Evolutionary conservation across 2,329 filamentous ascomycete genomes (phyloP).

Genomic region (Trichophyton mentagrophytes): DNA sequence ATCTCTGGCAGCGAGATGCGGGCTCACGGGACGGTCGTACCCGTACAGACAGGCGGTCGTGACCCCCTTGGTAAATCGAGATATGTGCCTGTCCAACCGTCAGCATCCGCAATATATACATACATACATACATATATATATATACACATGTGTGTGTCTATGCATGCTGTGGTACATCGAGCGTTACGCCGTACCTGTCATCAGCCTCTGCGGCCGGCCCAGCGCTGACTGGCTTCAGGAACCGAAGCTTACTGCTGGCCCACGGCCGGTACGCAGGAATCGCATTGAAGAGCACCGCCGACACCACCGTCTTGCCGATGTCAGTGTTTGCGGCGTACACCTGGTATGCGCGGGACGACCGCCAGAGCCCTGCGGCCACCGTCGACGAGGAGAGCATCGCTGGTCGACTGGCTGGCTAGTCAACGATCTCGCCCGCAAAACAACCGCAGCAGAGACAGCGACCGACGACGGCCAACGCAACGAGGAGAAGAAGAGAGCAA

Average conservation of each 20-base stretch:
- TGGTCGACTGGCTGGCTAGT: no score
- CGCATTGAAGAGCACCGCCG: slow-evolving; percentile 57
- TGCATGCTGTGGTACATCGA: background rate
- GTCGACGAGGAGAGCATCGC: slow-evolving; percentile 12
- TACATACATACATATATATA: no score
- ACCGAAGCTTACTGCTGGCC: slow-evolving; percentile 35
- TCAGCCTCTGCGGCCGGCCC: slow-evolving; percentile 59
- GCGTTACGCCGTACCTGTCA: slow-evolving; percentile 41
- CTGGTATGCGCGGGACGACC: slow-evolving; percentile 56
- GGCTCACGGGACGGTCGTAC: slow-evolving; percentile 62
- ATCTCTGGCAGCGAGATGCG: slow-evolving; percentile 55
- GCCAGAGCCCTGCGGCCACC: slow-evolving; percentile 51
- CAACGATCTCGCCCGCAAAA: background rate
- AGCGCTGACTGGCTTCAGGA: slow-evolving; percentile 72
- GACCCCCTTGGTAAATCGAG: slow-evolving; percentile 43
- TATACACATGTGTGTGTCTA: no score
- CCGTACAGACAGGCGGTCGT: slow-evolving; percentile 54
- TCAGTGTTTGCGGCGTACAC: slow-evolving; percentile 75
- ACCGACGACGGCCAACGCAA: background rate
- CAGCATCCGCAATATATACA: background rate
- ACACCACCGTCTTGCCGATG: slow-evolving; percentile 73
- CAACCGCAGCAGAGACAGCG: background rate
- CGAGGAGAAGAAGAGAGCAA: background rate
- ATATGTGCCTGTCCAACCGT: slow-evolving; percentile 44
- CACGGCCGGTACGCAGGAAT: slow-evolving; percentile 36